phyloP scores from a whole-genome alignment of 176 grass and related monocot genomes.

The Thalia dealbata region DNA sequence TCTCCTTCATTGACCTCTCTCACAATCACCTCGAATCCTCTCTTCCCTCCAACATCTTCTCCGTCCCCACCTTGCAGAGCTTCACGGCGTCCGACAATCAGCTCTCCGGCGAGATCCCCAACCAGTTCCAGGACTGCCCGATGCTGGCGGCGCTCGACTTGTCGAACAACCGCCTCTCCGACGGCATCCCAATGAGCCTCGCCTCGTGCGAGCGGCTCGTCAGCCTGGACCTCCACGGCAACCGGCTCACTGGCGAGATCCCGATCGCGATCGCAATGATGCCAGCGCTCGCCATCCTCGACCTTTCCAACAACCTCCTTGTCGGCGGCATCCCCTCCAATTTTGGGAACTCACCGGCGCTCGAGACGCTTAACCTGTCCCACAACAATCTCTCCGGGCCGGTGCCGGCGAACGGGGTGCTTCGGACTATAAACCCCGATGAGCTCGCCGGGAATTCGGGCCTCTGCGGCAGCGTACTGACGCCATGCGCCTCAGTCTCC shows the following conservation, averaged over 20 bases:
- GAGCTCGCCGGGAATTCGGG: conserved; percentile 66
- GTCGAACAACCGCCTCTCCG: conserved; percentile 52
- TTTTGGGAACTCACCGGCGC: conserved; percentile 64
- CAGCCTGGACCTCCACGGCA: conserved; percentile 50
- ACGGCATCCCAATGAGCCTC: conserved; percentile 42
- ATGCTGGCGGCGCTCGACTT: conserved; percentile 58
- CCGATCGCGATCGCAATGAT: conserved; percentile 52
- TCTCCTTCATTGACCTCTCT: conserved; percentile 82
- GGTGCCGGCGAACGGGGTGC: conserved; percentile 57
- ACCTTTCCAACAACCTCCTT: conserved; percentile 63
- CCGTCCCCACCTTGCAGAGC: conserved; percentile 55
- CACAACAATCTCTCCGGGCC: conserved; percentile 69
- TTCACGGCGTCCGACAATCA: conserved; percentile 62
- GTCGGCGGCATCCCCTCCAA: conserved; percentile 59
- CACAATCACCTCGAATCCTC: conserved; percentile 49
- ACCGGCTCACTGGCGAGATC: conserved; percentile 49
- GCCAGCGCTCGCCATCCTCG: conserved; percentile 83
- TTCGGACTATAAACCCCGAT: conserved; percentile 69
- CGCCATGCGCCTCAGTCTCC: conserved; percentile 30
- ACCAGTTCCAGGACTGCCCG: conserved; percentile 76
- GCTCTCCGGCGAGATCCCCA: conserved; percentile 60
- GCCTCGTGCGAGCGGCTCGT: conserved; percentile 66
- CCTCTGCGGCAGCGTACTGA: conserved; percentile 65
- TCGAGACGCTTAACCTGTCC: conserved; percentile 64
- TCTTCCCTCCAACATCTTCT: conserved; percentile 52